These are phyloP conservation scores for Aspergillus persii DNA, from an alignment of 2,329 filamentous ascomycete genomes.

Conservation along the genomic window DNA sequence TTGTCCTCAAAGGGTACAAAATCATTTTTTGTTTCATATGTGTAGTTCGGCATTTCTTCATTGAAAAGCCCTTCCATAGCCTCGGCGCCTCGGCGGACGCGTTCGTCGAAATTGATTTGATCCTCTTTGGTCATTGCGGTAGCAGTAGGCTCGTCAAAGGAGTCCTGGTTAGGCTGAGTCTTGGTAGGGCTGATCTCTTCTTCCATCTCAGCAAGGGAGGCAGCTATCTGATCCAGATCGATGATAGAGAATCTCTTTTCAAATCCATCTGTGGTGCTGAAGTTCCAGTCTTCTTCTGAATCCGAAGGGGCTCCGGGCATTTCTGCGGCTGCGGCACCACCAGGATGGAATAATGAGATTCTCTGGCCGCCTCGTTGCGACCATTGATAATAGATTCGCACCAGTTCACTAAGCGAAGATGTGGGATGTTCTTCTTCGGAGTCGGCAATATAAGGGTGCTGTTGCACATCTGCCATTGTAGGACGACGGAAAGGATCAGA, in stretches of 20 bases:
- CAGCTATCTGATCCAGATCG: constrained; percentile 45
- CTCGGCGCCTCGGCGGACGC: constrained; percentile 55
- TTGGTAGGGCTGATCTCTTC: constrained; percentile 36
- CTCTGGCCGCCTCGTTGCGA: constrained; percentile 48
- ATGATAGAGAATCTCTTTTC: constrained; percentile 52
- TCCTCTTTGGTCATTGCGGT: constrained; percentile 43
- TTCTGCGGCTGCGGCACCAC: constrained; percentile 57
- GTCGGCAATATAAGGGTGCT: constrained; percentile 45
- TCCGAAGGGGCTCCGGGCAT: constrained; percentile 44
- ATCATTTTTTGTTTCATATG: constrained; percentile 54
- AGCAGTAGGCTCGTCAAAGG: constrained; percentile 30
- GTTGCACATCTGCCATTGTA: constrained; percentile 46
- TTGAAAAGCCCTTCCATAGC: constrained; percentile 60
- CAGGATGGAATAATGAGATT: constrained; percentile 59
- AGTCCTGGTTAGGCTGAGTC: constrained; percentile 23
- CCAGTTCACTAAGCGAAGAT: constrained; percentile 43
- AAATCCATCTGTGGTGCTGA: constrained; percentile 63
- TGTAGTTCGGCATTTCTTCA: constrained; percentile 55
- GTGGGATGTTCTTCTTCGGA: constrained; percentile 47
- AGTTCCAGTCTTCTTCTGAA: constrained; percentile 60
- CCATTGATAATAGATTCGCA: constrained; percentile 50
- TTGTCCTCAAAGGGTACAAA: constrained; percentile 44
- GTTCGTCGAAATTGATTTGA: constrained; percentile 55
- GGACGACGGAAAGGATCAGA: constrained; percentile 46
- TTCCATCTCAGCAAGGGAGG: constrained; percentile 46